phyloP scores from a whole-genome alignment of 73 alveolate species.

The Stentor coeruleus region DNA sequence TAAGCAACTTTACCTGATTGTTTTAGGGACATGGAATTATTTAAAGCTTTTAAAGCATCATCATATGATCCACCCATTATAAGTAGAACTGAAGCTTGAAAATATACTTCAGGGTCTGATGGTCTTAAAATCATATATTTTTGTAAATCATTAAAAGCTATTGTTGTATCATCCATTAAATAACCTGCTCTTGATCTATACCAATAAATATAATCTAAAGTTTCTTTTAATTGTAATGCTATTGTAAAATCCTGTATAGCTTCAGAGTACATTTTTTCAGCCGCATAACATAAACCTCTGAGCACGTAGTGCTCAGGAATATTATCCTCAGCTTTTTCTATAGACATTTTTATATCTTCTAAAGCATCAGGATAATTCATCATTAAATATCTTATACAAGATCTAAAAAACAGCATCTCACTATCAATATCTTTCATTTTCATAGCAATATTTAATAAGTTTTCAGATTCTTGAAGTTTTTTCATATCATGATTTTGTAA shows the following conservation, averaged over 20 bases:
- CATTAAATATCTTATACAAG: conserved; percentile 12
- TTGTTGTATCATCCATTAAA: conserved; percentile 23
- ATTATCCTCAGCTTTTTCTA: conserved; percentile 44
- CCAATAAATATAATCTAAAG: conserved; percentile 22
- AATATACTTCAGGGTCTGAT: conserved; percentile 21
- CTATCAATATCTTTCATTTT: not conserved
- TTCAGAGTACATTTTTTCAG: conserved; percentile 10
- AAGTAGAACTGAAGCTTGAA: conserved; percentile 30
- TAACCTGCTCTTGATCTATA: conserved; percentile 33
- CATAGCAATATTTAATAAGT: not conserved
- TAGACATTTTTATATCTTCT: conserved; percentile 22
- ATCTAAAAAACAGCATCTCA: conserved; percentile 22
- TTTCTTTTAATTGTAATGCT: conserved; percentile 24
- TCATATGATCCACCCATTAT: conserved; percentile 31
- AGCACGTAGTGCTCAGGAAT: conserved; percentile 31
- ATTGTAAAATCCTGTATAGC: conserved; percentile 33
- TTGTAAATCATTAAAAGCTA: conserved; percentile 33
- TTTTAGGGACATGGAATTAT: too few species aligned
- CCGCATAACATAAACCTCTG: conserved; percentile 28
- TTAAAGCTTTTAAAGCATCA: conserved; percentile 30
- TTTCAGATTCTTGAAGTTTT: not conserved
- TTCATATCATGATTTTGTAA: not conserved
- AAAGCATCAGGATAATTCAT: conserved; percentile 23
- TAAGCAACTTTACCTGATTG: too few species aligned
- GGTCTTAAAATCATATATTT: not conserved